Evolutionary conservation across 2,329 filamentous ascomycete species (phyloP), one percentile per base, ranked within the genome.

Genomic region (Xylariaceae sp.): DNA sequence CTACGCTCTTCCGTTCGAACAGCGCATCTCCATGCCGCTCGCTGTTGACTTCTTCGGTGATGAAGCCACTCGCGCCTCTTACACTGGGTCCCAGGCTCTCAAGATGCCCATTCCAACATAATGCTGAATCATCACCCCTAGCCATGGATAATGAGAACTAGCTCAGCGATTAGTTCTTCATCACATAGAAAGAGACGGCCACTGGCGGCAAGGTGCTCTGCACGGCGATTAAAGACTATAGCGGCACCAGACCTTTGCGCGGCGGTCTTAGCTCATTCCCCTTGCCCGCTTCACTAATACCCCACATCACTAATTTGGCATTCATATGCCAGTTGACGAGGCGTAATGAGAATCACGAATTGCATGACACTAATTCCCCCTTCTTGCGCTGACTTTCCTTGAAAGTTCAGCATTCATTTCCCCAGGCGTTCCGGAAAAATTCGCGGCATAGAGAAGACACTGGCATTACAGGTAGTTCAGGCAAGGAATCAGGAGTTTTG

Each of bases 1-100:
- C 3, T 87, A 86, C 65, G 73, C 66, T 23, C 75, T 87, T 28
- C 76, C 80, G 12, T 75, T 78, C 47, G 71, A 69, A 56, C 61
- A 60, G 14, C 45, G 40, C 50, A 19, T 58, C 23, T 53, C 60
- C 1, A 58, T 63, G 23, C 53, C 51, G 8, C 31, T 60, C 17
- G 28, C 61, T 12, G 28, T 40, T 16, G 60, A 61, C 3, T 45
- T 58, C 17, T 60, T 58, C 39, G 39, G 36, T 3, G 54, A 56
- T 23, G 63, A 65, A 19, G 49, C 55, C 26, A 43, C 59, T 21
- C 60, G 39, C 6, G 24, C 46, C 4, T 31, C 59, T 5, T 64
- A 53, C 23, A 39, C 53, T n/a, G 48, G 36, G 16, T 12, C 44
- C 16, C 59, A 65, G 3, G 28, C 54, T n/a, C 12, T 68, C 4